Percentiles rank a stretch among this genome's conserved stretches.
Conservation (phyloP, 108 stramenopile species). For the Mayamaea pseudoterrestris region DNA sequence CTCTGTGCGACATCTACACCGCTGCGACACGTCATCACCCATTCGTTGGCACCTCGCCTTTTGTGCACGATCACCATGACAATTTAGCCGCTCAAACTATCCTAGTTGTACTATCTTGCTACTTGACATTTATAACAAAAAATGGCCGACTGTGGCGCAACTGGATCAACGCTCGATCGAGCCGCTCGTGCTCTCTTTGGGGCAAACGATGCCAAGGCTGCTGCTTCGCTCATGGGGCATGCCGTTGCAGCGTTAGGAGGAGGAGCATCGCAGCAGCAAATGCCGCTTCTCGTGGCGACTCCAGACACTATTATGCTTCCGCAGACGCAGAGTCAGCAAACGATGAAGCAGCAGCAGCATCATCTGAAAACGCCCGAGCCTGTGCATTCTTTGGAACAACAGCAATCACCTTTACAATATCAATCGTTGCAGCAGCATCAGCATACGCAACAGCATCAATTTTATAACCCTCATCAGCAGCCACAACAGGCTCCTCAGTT, state of each 20-base stretch:
- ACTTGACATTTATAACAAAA: conserved; percentile 1
- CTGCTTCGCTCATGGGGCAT: conserved; percentile 43
- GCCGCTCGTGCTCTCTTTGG: conserved; percentile 26
- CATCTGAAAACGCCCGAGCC: neutral
- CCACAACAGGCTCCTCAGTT: conserved; percentile 12
- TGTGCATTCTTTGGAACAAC: neutral
- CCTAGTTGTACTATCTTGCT: too few species aligned
- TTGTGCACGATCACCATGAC: too few species aligned
- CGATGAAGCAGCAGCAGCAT: conserved; percentile 21
- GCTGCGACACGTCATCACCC: too few species aligned
- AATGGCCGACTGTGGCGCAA: conserved; percentile 78
- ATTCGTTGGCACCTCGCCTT: too few species aligned
- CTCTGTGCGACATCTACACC: too few species aligned
- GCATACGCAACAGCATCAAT: neutral
- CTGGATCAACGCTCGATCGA: conserved; percentile 65
- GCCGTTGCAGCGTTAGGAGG: conserved; percentile 16
- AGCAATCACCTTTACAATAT: neutral
- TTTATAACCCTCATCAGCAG: neutral
- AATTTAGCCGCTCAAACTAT: too few species aligned
- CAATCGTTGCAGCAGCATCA: neutral
- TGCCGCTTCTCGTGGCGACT: conserved; percentile 17
- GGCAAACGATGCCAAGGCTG: conserved; percentile 23
- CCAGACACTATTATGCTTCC: conserved; percentile 7
- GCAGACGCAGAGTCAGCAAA: conserved; percentile 8
- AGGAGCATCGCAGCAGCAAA: neutral